phyloP scores from a whole-genome alignment of 2,329 filamentous ascomycete species.

The Leptodontidium sp. region DNA sequence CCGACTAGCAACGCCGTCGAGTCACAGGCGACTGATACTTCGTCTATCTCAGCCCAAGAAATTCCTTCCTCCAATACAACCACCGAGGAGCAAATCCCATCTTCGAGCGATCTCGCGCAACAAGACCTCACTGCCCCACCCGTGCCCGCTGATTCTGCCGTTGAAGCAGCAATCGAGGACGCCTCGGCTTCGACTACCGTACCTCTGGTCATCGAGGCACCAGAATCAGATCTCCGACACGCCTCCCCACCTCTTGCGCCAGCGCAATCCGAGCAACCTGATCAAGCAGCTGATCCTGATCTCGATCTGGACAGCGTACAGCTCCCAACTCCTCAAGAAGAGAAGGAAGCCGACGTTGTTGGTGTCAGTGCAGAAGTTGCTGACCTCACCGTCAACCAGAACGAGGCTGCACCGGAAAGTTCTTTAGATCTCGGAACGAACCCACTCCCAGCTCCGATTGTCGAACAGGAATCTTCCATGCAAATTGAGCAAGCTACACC shows the following conservation, averaged over 20 bases:
- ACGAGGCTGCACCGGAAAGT: constrained; percentile 8
- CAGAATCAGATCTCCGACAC: constrained; percentile 45
- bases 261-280: constrained; percentile 17
- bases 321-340: constrained; percentile 20
- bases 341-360: constrained; percentile 13
- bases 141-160: constrained; percentile 34
- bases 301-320: constrained; percentile 25
- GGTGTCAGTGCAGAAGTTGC: constrained; percentile 8
- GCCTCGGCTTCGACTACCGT: constrained; percentile 38
- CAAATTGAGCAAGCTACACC: constrained; percentile 1
- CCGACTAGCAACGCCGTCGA: constrained; percentile 27
- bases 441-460: background rate
- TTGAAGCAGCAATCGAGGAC: constrained; percentile 41
- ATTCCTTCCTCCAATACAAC: constrained; percentile 37
- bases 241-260: constrained; percentile 25
- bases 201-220: constrained; percentile 45
- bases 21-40: constrained; percentile 32
- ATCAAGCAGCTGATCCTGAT: constrained; percentile 20
- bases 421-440: constrained; percentile 3
- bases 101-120: constrained; percentile 29
- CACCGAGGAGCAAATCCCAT: constrained; percentile 31
- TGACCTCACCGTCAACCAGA: constrained; percentile 12
- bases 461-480: background rate
- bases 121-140: constrained; percentile 24
- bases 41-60: constrained; percentile 31